phyloP scores from a whole-genome alignment of 768 basidiomycete species.

The Podaxis mareebaensis region DNA sequence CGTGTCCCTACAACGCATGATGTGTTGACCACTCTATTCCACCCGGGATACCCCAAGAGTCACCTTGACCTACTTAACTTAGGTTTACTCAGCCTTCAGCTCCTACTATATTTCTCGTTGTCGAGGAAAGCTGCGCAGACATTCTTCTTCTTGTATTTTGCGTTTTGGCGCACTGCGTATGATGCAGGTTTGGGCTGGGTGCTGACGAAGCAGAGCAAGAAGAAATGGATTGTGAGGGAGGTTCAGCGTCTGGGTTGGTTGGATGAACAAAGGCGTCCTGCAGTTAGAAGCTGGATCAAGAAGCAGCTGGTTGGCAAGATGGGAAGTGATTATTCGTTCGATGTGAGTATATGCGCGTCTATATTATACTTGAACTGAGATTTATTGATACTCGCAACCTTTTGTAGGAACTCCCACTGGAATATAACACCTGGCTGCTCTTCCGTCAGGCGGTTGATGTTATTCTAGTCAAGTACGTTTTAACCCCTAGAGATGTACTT shows the following conservation, averaged over 20 bases:
- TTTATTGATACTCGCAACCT: background rate
- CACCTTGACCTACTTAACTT: slow-evolving; percentile 88
- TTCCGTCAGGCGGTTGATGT: slow-evolving; percentile 96
- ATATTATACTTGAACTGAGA: slow-evolving; percentile 8
- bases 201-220: slow-evolving; percentile 93
- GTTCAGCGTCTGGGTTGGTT: slow-evolving; percentile 85
- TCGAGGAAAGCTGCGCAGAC: slow-evolving; percentile 52
- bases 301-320: slow-evolving; percentile 88
- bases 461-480: slow-evolving; percentile 87
- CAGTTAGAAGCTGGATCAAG: slow-evolving; percentile 78
- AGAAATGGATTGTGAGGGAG: slow-evolving; percentile 87
- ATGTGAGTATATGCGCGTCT: slow-evolving; percentile 50
- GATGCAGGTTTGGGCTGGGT: slow-evolving; percentile 94
- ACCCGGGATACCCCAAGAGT: slow-evolving; percentile 82
- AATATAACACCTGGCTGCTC: slow-evolving; percentile 96
- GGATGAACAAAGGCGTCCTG: slow-evolving; percentile 66
- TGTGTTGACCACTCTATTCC: slow-evolving; percentile 81
- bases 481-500: background rate
- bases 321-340: slow-evolving; percentile 92
- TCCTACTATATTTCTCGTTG: slow-evolving; percentile 70
- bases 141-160: slow-evolving; percentile 90
- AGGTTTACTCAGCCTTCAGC: slow-evolving; percentile 73
- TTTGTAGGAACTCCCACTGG: slow-evolving; percentile 79
- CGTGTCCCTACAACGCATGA: slow-evolving; percentile 91
- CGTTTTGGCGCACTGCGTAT: slow-evolving; percentile 91